phyloP scores from a whole-genome alignment of 1,284 basidiomycete genomes.

The Leccinum pachyderme region DNA sequence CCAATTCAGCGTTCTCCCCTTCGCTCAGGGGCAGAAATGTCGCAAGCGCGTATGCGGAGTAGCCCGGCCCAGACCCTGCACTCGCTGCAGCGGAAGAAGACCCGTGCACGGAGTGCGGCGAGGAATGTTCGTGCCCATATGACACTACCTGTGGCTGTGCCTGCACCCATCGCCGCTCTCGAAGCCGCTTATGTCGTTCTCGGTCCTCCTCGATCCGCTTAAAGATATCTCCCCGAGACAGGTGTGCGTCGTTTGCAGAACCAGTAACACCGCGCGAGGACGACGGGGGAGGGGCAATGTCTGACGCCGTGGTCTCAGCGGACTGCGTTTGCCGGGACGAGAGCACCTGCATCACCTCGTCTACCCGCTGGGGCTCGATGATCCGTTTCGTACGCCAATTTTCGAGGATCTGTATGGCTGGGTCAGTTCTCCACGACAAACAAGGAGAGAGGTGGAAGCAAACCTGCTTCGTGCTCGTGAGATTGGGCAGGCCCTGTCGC shows the following conservation, averaged over 20 bases:
- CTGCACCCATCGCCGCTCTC: constrained; percentile 93
- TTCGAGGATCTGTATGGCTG: neutral
- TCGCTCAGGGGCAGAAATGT: neutral
- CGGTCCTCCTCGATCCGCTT: constrained; percentile 93
- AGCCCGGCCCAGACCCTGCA: neutral
- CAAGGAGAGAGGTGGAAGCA: neutral
- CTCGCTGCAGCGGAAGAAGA: neutral
- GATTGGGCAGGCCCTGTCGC: constrained; percentile 41
- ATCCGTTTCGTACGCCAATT: neutral
- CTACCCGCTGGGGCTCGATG: neutral
- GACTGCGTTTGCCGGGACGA: neutral
- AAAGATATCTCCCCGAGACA: constrained; percentile 70
- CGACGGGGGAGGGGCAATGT: constrained; percentile 1
- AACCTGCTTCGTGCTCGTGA: neutral
- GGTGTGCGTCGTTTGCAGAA: constrained; percentile 27
- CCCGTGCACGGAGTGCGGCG: neutral
- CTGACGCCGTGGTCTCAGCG: neutral
- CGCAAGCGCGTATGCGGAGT: neutral
- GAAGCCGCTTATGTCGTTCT: constrained; percentile 89
- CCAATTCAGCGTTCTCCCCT: neutral
- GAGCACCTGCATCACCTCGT: neutral
- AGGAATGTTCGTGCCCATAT: constrained; percentile 3
- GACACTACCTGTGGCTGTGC: constrained; percentile 37
- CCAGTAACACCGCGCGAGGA: constrained; percentile 3
- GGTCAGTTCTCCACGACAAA: neutral